Percentiles rank a stretch among this genome's conserved stretches.
These are phyloP conservation scores for Pascua guehoae DNA, from an alignment of 1,284 basidiomycete genomes.

Conservation along the genomic window DNA sequence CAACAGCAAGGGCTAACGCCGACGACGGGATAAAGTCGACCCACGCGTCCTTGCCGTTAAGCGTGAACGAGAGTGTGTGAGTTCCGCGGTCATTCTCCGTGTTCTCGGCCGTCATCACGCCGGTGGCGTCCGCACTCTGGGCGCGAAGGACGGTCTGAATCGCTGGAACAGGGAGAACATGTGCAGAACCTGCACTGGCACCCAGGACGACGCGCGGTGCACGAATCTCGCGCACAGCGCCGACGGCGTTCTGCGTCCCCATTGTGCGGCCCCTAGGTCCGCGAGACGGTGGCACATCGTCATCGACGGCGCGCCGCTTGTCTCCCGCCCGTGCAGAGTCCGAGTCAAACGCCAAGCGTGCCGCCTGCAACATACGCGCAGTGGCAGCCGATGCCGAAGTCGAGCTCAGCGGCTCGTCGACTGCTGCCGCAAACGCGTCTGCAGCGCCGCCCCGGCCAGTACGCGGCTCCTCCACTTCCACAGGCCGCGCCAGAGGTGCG, in stretches of 20 bases:
- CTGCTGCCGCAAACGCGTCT: slow-evolving; percentile 32
- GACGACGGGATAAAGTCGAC: slow-evolving; percentile 76
- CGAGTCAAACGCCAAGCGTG: slow-evolving; percentile 24
- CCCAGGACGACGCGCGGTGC: slow-evolving; percentile 15
- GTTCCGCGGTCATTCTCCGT: slow-evolving; percentile 59
- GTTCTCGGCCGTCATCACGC: slow-evolving; percentile 63
- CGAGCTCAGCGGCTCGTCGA: slow-evolving; percentile 33
- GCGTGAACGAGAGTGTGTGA: slow-evolving; percentile 41
- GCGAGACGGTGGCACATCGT: slow-evolving; percentile 2
- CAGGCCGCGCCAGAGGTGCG: not conserved
- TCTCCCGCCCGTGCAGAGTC: slow-evolving; percentile 13
- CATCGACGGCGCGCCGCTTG: slow-evolving; percentile 29
- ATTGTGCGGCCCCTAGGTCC: slow-evolving; percentile 26
- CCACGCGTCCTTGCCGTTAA: slow-evolving; percentile 74
- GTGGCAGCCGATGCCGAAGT: slow-evolving; percentile 22
- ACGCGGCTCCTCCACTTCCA: too few relatives aligned
- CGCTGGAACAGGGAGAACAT: slow-evolving; percentile 16
- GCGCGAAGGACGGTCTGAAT: slow-evolving; percentile 35
- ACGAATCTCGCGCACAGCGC: slow-evolving; percentile 32
- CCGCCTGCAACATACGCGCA: slow-evolving; percentile 36
- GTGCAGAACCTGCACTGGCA: not conserved
- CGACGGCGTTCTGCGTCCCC: slow-evolving; percentile 14
- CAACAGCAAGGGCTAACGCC: slow-evolving; percentile 63
- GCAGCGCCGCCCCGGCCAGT: slow-evolving; percentile 3
- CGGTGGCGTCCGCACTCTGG: slow-evolving; percentile 21